Percentiles rank a stretch among this genome's conserved stretches.
Conservation (phyloP, 2,329 filamentous ascomycete species). For the Aureobasidium leucospermi region DNA sequence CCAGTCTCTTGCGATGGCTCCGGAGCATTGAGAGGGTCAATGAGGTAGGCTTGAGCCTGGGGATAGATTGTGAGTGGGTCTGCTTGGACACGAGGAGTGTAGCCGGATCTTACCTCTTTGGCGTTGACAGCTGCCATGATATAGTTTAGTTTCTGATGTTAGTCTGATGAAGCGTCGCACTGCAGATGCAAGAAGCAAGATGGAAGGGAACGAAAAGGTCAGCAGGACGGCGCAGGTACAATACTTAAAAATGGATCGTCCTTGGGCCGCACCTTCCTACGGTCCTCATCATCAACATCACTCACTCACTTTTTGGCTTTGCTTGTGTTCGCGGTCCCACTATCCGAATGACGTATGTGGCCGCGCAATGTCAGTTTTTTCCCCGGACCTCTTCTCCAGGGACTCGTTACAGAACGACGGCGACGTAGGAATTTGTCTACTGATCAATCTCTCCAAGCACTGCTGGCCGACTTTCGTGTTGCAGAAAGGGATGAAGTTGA, state of each 20-base stretch:
- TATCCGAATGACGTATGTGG: neutral
- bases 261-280: neutral
- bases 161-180: neutral
- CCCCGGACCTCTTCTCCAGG: neutral
- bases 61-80: slow-evolving; percentile 15
- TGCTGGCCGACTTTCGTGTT: no score
- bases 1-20: slow-evolving; percentile 63
- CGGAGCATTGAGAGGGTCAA: slow-evolving; percentile 61
- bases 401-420: neutral
- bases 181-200: neutral
- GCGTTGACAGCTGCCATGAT: slow-evolving; percentile 13
- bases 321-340: neutral
- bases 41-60: slow-evolving; percentile 59
- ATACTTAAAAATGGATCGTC: neutral
- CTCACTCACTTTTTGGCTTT: neutral
- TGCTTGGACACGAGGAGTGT: neutral
- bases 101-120: slow-evolving; percentile 17
- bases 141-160: neutral
- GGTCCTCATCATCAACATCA: neutral
- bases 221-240: slow-evolving; percentile 9
- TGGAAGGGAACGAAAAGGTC: neutral
- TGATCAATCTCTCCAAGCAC: no score
- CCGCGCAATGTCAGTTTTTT: slow-evolving; percentile 9
- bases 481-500: no score
- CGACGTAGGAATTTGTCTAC: no score